Evolutionary conservation across 2,329 filamentous ascomycete species (phyloP), one percentile per base, ranked within the genome.

Genomic region (Dothistroma septosporum): DNA sequence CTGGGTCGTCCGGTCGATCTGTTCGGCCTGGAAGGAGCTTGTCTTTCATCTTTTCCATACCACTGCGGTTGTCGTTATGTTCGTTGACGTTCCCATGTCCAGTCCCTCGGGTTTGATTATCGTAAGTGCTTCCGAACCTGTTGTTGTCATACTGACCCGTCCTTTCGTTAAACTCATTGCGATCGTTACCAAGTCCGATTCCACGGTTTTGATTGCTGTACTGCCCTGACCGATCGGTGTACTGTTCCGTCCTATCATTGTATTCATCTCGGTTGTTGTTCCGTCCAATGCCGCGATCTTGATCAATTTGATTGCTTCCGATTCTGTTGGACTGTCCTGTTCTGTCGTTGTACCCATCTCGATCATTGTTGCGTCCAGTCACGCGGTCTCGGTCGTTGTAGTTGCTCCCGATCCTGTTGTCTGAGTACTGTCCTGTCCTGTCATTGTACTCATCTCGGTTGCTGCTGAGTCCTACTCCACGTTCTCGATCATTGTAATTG

Each of bases 31-130:
- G 33, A n/a, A 33, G 33, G 16, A 54, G 16, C 21, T 33, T 54
- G 10, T 54, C 52, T 19, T 54, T 54, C 32, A 41, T 22, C 31
- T 54, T 54, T 19, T 54, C 52, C 52, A 54, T 54, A 19, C 33
- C 21, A 9, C 21, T 41, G 31, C 52, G 52, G 31, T 54, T 54
- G 31, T 54, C 52, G 41, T 44, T 16, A 16, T 44, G 19, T n/a
- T 44, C 41, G 41, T 44, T 19, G 1, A 16, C 16, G 41, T 44
- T 28, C 24, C 24, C 24, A 6, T 28, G 24, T 28, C 24, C 24
- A 6, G 6, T 28, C 6, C 24, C 24, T 2, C 24, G 24, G 24
- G 2, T 6, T 28, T 28, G 24, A 6, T 28, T n/a, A n/a, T 44
- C 19, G 41, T n/a, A 19, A 9, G 1, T 44, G 41, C n/a, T 44